Evolutionary conservation across 2,329 filamentous ascomycete species (phyloP), one percentile per base, ranked within the genome.

Genomic region (Botrytis tulipae): DNA sequence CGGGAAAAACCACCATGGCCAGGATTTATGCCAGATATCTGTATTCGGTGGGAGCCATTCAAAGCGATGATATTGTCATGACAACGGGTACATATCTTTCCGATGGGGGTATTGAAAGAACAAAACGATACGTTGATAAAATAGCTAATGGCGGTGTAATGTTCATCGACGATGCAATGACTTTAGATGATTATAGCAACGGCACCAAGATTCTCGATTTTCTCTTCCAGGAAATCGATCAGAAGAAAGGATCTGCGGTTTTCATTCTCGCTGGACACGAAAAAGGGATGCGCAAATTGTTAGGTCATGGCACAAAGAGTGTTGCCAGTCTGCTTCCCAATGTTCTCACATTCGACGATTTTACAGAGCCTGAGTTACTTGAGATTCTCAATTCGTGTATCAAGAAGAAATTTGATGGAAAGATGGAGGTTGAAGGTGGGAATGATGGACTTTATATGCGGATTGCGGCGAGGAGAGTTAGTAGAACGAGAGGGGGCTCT

Each of bases 231-330:
- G 91, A 93, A 77, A 87, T 93, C 0, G 92, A 94, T 76, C 92
- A 93, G 63, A 84, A 88, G 1, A 87, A 85, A 0, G 91, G 91
- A 0, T 92, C 92, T 76, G 80, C 94, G 0, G 88, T 90, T 0
- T 92, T 94, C 72, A 85, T 94, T 1, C 82, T 95, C 2, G 92
- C 91, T 0, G 92, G 93, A 0, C 94, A 94, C 80, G 85, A 85
- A 71, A 90, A 89, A 76, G 86, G 92, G 75, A 94, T 95, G 91
- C 91, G 94, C 76, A 85, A 85, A 0, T 92, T 94, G 79, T 93
- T 93, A 63, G 84, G 87, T 0, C 91, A 94, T 75, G 89, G 88
- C 0, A 92, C 92, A 0, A 73, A 70, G 57, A 70, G 70, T 37
- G 83, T 94, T 2, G 85, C 87, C 0, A 92, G 90, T 75, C 88